phyloP scores from a whole-genome alignment of 345 rosid species.

The Brassica napus region Da-Ae NC_063438.1:20705501-20706000 shows the following conservation, averaged over 20 bases:
- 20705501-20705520: not conserved
- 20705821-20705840: constrained; percentile 10
- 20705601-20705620: not conserved
- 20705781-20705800: constrained; percentile 15
- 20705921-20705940: constrained; percentile 37
- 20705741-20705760: constrained; percentile 19
- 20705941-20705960: not conserved
- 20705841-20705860: constrained; percentile 19
- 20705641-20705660: not conserved
- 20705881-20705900: constrained; percentile 4
- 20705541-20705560: not conserved
- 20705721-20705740: constrained; percentile 2
- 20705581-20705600: not conserved
- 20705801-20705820: not conserved
- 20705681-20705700: not conserved
- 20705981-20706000: constrained; percentile 15
- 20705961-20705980: constrained; percentile 10
- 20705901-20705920: constrained; percentile 15
- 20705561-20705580: not conserved
- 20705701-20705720: constrained; percentile 7
- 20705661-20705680: not conserved
- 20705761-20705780: not conserved
- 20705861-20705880: constrained; percentile 2
- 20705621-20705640: not conserved
- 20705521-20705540: not conserved